phyloP scores from a whole-genome alignment of 176 grass and related monocot species.

The Bonia amplexicaulis region DNA sequence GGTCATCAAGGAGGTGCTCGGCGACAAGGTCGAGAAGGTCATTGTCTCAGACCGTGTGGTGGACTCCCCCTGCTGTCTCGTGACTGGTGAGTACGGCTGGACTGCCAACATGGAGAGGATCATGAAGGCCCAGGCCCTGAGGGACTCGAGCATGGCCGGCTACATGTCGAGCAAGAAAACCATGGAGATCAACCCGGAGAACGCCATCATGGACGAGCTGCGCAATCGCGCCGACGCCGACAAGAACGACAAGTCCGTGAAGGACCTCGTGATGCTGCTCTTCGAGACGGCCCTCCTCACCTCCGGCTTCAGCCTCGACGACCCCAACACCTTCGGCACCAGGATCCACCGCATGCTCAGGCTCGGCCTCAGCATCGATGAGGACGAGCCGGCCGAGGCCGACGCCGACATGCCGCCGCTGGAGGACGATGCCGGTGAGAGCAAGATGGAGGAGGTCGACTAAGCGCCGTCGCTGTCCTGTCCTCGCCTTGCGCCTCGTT shows the following conservation, averaged over 20 bases:
- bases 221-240: slow-evolving; percentile 70
- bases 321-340: slow-evolving; percentile 82
- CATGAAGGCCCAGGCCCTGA: slow-evolving; percentile 88
- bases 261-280: slow-evolving; percentile 76
- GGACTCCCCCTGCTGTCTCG: slow-evolving; percentile 82
- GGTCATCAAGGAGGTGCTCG: slow-evolving; percentile 84
- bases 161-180: slow-evolving; percentile 93
- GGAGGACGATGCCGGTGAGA: slow-evolving; percentile 80
- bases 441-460: slow-evolving; percentile 99
- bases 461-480: slow-evolving; percentile 34
- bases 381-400: slow-evolving; percentile 45
- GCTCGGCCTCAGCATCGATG: slow-evolving; percentile 81
- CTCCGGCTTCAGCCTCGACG: slow-evolving; percentile 81
- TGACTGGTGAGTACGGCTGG: slow-evolving; percentile 88
- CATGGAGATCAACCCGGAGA: slow-evolving; percentile 95
- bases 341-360: slow-evolving; percentile 95
- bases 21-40: slow-evolving; percentile 89
- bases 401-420: slow-evolving; percentile 78
- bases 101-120: slow-evolving; percentile 93
- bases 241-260: slow-evolving; percentile 86
- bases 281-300: slow-evolving; percentile 88
- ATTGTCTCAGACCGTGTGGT: slow-evolving; percentile 79
- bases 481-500: background rate
- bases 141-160: slow-evolving; percentile 76
- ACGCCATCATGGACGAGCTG: slow-evolving; percentile 81